Evolutionary conservation across 78 protist genomes (phyloP).

Genomic region (Chrysochromulina parva): DNA sequence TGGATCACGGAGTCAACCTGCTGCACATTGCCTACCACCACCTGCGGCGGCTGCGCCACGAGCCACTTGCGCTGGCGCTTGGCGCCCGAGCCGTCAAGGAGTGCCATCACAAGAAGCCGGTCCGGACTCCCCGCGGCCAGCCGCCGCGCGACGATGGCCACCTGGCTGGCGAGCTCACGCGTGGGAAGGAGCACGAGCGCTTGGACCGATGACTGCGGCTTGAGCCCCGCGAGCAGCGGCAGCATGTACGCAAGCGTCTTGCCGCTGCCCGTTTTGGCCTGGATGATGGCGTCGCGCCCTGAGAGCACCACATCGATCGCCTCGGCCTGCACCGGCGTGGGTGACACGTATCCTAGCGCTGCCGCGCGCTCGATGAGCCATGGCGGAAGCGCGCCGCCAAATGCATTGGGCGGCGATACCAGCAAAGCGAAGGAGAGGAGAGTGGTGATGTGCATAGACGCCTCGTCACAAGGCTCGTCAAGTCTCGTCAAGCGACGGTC

Average conservation of each 20-base stretch:
- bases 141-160: constrained; percentile 27
- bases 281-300: background rate
- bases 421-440: too few species aligned
- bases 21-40: constrained; percentile 3
- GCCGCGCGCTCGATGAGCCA: background rate
- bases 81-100: constrained; percentile 8
- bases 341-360: background rate
- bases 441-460: too few species aligned
- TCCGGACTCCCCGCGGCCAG: constrained; percentile 3
- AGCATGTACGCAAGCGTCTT: constrained; percentile 96
- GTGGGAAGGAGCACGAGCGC: constrained; percentile 89
- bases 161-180: constrained; percentile 25
- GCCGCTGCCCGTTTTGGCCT: constrained; percentile 81
- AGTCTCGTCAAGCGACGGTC: too few species aligned
- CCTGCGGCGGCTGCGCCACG: constrained; percentile 19
- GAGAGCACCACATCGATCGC: background rate
- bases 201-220: constrained; percentile 26
- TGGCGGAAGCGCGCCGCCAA: background rate
- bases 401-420: too few species aligned
- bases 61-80: background rate
- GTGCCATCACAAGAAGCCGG: background rate
- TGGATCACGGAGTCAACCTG: background rate
- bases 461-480: too few species aligned
- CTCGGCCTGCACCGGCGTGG: background rate
- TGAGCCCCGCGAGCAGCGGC: constrained; percentile 77